Base-by-base conservation (phyloP, 495 filamentous ascomycete genomes). In the Aspergillus asperescens region DNA sequence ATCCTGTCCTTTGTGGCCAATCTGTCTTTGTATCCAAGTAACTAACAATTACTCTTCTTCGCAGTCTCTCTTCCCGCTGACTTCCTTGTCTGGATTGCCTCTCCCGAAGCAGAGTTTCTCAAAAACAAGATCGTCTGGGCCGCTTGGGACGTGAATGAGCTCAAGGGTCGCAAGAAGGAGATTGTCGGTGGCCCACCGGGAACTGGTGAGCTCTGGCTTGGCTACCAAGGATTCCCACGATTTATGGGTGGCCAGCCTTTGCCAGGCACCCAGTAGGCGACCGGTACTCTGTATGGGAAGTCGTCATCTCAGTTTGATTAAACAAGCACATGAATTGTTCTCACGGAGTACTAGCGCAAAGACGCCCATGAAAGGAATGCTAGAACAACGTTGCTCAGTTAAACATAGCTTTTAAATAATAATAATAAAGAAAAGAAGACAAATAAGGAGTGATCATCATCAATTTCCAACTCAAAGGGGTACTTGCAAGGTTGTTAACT, bases 141-240 rank as follows among this genome's bases (percentile, higher is more conserved):
- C 2, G 68, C 73, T 31, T 80, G 74, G 77, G 77, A 81, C 27
- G 73, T 73, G 58, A 61, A 65, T 5, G 82, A 82, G 56, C 74
- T 77, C 20, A 72, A 74, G 58, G 68, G 63, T n/a, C 86, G 81
- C 76, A 64, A 86, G 50, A 68, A 73, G 9, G 61, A 64, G 28
- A 76, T 74, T 54, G 45, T 58, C 29, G 49, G 55, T 48, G 50
- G 44, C 16, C 50, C 49, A 50, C 57, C 52, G 2, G 50, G 52
- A 37, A 58, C 63, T 47, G 61, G 59, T 43, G 59, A 62, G 45
- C 56, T 62, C 13, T 46, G 56, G 48, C 34, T 62, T 15, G 59
- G 59, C 18, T 59, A 46, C 44, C 47, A 51, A 43, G 59, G 59
- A 42, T 62, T 59, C 25, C 59, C 59, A 29, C 59, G 59, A 27